These are phyloP conservation scores for Solioccasus polychromus DNA, from an alignment of 768 basidiomycete genomes.

Conservation along the genomic window DNA sequence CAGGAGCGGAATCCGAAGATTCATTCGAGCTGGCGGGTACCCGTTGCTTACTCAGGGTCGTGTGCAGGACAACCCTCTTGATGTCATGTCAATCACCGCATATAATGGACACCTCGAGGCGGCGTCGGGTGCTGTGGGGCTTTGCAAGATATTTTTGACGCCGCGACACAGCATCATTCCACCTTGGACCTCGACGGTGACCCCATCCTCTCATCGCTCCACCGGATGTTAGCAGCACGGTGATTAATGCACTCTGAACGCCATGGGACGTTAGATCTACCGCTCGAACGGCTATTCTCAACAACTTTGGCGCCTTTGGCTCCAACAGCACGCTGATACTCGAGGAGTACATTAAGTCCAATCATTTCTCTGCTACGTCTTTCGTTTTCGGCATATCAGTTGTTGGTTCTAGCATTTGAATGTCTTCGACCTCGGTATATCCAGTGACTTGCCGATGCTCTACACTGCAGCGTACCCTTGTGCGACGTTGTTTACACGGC, in stretches of 20 bases:
- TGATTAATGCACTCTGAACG: constrained; percentile 41
- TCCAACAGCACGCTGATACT: constrained; percentile 63
- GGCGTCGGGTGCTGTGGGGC: constrained; percentile 68
- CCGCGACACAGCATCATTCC: constrained; percentile 54
- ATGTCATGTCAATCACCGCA: constrained; percentile 67
- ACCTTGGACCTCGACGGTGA: constrained; percentile 53
- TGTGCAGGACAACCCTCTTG: constrained; percentile 46
- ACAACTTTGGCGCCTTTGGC: constrained; percentile 75
- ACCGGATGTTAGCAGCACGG: constrained; percentile 43
- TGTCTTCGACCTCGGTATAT: constrained; percentile 46
- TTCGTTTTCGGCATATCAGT: constrained; percentile 63
- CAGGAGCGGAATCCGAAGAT: constrained; percentile 72
- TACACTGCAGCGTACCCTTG: constrained; percentile 28
- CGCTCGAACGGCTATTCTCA: constrained; percentile 56
- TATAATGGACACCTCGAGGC: constrained; percentile 77
- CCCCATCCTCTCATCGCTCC: constrained; percentile 55
- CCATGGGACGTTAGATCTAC: constrained; percentile 43
- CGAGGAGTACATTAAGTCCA: constrained; percentile 45
- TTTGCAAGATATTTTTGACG: constrained; percentile 74
- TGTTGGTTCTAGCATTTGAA: constrained; percentile 42
- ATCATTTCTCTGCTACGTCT: constrained; percentile 5
- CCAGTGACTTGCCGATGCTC: constrained; percentile 41
- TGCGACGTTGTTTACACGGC: constrained; percentile 63
- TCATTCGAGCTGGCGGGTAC: constrained; percentile 63
- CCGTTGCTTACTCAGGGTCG: constrained; percentile 49